phyloP scores from a whole-genome alignment of 805 yeast genomes.

The Saccharomycopsis sp. region DNA sequence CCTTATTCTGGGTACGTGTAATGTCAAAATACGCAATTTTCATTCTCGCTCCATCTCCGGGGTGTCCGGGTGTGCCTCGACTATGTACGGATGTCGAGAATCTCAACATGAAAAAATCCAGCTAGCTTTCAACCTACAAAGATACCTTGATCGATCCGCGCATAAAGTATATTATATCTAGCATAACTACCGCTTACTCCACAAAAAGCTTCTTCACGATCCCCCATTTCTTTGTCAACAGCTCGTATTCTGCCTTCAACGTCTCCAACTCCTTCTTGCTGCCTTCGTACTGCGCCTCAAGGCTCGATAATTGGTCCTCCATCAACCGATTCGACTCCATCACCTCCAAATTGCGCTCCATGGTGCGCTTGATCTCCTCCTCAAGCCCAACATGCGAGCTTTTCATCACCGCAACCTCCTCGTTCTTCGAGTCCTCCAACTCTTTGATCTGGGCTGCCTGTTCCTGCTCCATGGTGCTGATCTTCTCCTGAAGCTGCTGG shows the following conservation, averaged over 20 bases:
- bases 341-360: constrained; percentile 58
- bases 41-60: no score
- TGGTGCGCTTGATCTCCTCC: constrained; percentile 49
- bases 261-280: constrained; percentile 14
- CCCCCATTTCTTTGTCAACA: constrained; percentile 16
- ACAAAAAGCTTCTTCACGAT: constrained; percentile 12
- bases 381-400: constrained; percentile 35
- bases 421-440: constrained; percentile 2
- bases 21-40: background rate
- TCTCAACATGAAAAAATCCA: no score
- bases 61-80: background rate
- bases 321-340: constrained; percentile 53
- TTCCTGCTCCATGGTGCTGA: constrained; percentile 32
- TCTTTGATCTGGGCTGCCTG: constrained; percentile 23
- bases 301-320: constrained; percentile 34
- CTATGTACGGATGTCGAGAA: no score
- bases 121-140: no score
- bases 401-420: constrained; percentile 11
- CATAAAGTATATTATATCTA: background rate
- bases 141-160: no score
- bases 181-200: background rate
- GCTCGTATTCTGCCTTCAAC: constrained; percentile 16
- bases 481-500: constrained; percentile 38
- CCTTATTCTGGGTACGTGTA: background rate
- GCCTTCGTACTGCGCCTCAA: constrained; percentile 16